Conservation (phyloP, 164 flowering plant species). For the Kalanchoe fedtschenkoi region DNA sequence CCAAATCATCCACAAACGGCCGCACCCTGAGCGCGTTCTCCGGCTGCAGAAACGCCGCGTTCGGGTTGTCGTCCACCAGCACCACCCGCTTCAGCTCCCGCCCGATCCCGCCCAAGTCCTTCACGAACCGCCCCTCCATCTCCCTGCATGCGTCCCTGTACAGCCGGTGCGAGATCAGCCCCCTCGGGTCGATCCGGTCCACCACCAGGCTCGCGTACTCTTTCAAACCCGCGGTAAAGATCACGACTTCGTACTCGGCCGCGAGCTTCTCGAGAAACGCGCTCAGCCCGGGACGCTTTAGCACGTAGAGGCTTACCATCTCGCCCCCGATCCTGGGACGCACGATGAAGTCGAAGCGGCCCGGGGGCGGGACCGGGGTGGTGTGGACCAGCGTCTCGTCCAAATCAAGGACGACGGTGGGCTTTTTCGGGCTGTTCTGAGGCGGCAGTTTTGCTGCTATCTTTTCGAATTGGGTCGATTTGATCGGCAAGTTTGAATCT, state of each 20-base stretch:
- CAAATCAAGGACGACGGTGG: slow-evolving; percentile 66
- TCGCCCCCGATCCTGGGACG: slow-evolving; percentile 54
- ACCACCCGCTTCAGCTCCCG: slow-evolving; percentile 58
- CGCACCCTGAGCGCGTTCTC: slow-evolving; percentile 57
- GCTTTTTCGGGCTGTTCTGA: slow-evolving; percentile 14
- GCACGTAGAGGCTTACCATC: slow-evolving; percentile 43
- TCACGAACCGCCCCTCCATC: slow-evolving; percentile 54
- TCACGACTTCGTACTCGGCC: slow-evolving; percentile 48
- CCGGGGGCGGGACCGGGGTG: slow-evolving; percentile 40
- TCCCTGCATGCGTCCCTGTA: slow-evolving; percentile 71
- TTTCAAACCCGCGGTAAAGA: slow-evolving; percentile 74
- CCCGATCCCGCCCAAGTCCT: slow-evolving; percentile 64
- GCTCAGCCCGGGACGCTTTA: slow-evolving; percentile 73
- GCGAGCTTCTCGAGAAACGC: slow-evolving; percentile 37
- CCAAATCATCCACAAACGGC: slow-evolving; percentile 50
- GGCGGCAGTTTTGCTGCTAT: slow-evolving; percentile 31
- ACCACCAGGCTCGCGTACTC: slow-evolving; percentile 76
- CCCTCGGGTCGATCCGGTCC: slow-evolving; percentile 41
- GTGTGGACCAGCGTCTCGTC: slow-evolving; percentile 85
- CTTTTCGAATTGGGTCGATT: slow-evolving; percentile 12
- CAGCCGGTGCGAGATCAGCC: slow-evolving; percentile 49
- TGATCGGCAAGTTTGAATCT: neutral
- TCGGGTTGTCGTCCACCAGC: slow-evolving; percentile 79
- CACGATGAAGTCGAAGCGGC: slow-evolving; percentile 60
- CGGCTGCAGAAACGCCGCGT: slow-evolving; percentile 48